Evolutionary conservation across 805 yeast species (phyloP), one percentile per base, ranked within the genome.

Genomic region (Lachancea sp.): DNA sequence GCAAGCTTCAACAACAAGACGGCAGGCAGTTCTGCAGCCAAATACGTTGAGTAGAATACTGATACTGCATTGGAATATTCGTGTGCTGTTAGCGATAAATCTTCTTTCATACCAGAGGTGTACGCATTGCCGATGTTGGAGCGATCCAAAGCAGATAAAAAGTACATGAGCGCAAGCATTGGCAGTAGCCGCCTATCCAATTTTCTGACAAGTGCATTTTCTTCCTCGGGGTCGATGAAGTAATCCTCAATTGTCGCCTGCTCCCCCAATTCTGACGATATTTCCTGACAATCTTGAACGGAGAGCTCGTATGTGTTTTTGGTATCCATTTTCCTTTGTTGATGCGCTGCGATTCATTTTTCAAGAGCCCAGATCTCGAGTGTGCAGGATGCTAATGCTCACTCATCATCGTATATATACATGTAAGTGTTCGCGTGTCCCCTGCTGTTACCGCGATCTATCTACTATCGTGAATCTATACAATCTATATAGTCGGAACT

Each of bases 101-200:
- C 77, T 53, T 72, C 77, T 49, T 71, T 62, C 74, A 81, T 69
- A 9, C 82, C 81, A 18, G 78, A 69, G 27, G 76, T 76, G 51
- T 78, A 80, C 1, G 85, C 85, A 53, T 78, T 77, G 44, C 73
- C 70, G 41, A 80, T 60, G 58, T 81, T 81, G 29, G 78, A 62
- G 48, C 72, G 75, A 55, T 81, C 86, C 47, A 81, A 59, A 49
- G 62, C 58, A 1, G 70, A 62, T 17, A 67, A 50, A 37, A 68
- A 63, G 49, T 67, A 68, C 51, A 65, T 56, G 38, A 56, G 43
- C 12, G 65, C 55, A 16, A 66, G 50, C 45, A 65, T 50, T 1
- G 71, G 69, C 46, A 67, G 45, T 3, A 66, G 44, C 12, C 59
- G 49, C 16, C 47, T 34, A 42, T 68, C 71, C 42, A 65, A 42